phyloP scores from a whole-genome alignment of 129 eudicot species.

The Tanacetum coccineum region DNA sequence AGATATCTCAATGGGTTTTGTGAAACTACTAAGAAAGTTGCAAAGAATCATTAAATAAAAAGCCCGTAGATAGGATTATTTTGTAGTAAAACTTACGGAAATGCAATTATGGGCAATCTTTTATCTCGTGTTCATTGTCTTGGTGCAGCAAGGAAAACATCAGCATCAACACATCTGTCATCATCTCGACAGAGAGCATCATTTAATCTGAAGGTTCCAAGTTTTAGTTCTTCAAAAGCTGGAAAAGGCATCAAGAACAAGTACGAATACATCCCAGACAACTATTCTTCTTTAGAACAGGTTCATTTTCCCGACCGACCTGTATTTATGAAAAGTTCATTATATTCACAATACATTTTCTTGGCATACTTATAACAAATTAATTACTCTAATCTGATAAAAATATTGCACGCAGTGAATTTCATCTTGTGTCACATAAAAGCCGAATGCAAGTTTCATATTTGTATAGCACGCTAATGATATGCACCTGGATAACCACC shows the following conservation, averaged over 20 bases:
- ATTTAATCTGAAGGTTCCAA: background rate
- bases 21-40: constrained; percentile 15
- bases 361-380: background rate
- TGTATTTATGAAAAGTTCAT: background rate
- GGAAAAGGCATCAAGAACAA: constrained; percentile 43
- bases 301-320: constrained; percentile 28
- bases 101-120: constrained; percentile 32
- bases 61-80: constrained; percentile 2
- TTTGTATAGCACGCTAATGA: too few relatives aligned
- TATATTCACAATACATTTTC: background rate
- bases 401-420: background rate
- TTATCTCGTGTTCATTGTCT: constrained; percentile 15
- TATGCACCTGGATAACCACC: too few relatives aligned
- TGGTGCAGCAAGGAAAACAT: constrained; percentile 14
- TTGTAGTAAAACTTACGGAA: constrained; percentile 8
- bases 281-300: constrained; percentile 67
- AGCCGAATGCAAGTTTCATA: background rate
- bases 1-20: constrained; percentile 10
- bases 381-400: background rate
- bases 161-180: constrained; percentile 2
- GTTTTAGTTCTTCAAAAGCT: constrained; percentile 10
- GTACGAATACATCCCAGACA: constrained; percentile 68
- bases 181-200: constrained; percentile 9
- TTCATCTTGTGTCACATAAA: background rate
- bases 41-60: constrained; percentile 19